Evolutionary conservation across 169 alveolate species (phyloP), one percentile per base, ranked within the genome.

Genomic region (Plasmodium malariae): DNA sequence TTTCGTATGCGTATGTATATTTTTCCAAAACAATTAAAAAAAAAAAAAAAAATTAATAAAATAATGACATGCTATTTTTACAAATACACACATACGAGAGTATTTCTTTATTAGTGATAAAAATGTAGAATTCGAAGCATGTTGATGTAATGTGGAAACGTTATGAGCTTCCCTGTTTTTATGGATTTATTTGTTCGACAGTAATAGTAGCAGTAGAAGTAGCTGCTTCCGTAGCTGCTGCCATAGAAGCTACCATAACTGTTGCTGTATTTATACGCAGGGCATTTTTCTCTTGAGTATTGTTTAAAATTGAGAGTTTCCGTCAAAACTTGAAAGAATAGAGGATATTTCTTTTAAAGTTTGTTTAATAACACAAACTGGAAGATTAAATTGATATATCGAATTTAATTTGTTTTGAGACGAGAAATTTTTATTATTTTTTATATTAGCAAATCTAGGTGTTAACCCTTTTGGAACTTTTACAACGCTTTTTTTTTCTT

Each of bases 381-480:
- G 89, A 21, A 78, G 89, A 49, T 78, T 78, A 68, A 78, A 78
- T 24, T 78, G 63, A 51, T 78, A 78, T 24, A 65, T 36, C 7
- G 89, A 45, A 68, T 78, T 78, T 69, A 78, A 62, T 55, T 78
- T 78, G 63, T 43, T 78, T 21, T 78, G 89, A 24, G 89, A 55
- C 12, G 89, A 62, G 34, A 78, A 78, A 49, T 62, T 43, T 76
- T 62, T 78, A 55, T 55, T 78, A 68, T 78, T 78, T 48, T 78
- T 78, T 36, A 43, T 45, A 51, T 78, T 78, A 45, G 89, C 89
- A 78, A 78, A 78, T 78, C 89, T 60, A 28, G 89, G 89, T 17
- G 89, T 78, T 78, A 78, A 30, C 1, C 89, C 89, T 55, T 78
- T 78, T 2, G 89, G 89, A 4, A 78, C 76, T 37, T 78, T 78